A percentile compares a stretch with the other conserved stretches of the same genome.
phyloP scores from a whole-genome alignment of 257 asterid species.

The Solanum bulbocastanum region DNA sequence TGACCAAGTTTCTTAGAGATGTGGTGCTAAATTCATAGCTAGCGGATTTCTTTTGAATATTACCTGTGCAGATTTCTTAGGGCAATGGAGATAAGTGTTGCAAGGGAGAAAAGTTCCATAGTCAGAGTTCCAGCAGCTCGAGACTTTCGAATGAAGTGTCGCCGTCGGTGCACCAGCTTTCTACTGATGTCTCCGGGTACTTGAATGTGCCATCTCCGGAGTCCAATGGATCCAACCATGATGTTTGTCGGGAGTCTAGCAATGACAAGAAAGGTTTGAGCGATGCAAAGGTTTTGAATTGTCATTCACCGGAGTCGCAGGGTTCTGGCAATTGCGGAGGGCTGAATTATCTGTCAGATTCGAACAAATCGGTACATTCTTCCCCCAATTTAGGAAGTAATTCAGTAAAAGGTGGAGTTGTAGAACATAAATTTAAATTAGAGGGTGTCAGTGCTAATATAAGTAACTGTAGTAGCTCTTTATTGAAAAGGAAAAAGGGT shows the following conservation, averaged over 20 bases:
- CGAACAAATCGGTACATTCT: constrained; percentile 55
- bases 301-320: constrained; percentile 59
- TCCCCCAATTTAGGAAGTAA: constrained; percentile 36
- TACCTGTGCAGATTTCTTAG: no score
- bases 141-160: constrained; percentile 34
- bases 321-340: constrained; percentile 43
- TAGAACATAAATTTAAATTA: constrained; percentile 44
- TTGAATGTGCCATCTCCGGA: constrained; percentile 71
- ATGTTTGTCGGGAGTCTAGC: constrained; percentile 11
- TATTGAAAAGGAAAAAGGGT: constrained; percentile 61
- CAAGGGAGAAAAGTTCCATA: no score
- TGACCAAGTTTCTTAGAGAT: constrained; percentile 58
- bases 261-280: constrained; percentile 12
- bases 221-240: constrained; percentile 59
- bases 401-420: constrained; percentile 35
- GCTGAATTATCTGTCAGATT: constrained; percentile 13
- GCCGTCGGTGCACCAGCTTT: constrained; percentile 36
- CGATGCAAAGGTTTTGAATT: constrained; percentile 40
- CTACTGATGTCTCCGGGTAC: constrained; percentile 33
- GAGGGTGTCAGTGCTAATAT: constrained; percentile 27
- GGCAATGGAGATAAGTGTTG: no score
- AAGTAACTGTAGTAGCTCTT: constrained; percentile 13
- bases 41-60: constrained; percentile 58
- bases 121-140: constrained; percentile 39
- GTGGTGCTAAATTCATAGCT: constrained; percentile 77